Evolutionary conservation across 331 rosid species (phyloP), one percentile per base, ranked within the genome.

Genomic region (Malus hybrid): DNA sequence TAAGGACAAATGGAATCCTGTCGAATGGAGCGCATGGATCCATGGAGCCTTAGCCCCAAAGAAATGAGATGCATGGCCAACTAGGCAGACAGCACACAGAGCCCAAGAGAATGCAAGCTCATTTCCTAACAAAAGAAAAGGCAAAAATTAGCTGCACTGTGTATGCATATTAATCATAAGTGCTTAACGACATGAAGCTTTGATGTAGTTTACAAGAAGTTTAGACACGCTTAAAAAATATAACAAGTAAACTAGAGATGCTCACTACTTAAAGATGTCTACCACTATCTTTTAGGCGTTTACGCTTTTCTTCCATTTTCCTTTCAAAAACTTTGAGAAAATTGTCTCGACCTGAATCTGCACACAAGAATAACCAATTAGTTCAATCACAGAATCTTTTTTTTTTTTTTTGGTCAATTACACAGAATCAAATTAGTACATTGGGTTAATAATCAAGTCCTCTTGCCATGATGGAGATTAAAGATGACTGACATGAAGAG

Each of bases 51-150:
- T 90, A 10, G 91, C 89, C 65, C 93, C 96, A 82, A 92, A 78
- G 79, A 94, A 89, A 90, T 94, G 99, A 76, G 97, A 94, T 68
- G 89, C 69, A 77, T 94, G 99, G 42, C 99, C 99, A 76, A 92
- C 82, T 65, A 94, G 93, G 89, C 99, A 94, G 73, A 87, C 97
- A 56, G 97, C 96, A 80, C 99, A 94, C 36, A 94, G 80, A 71
- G 93, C 97, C 99, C 97, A 94, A 67, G 99, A 94, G 80, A 94
- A 88, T 71, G 91, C 97, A 83, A 92, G 91, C 75, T 94, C 93
- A 18, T 81, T 90, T 66, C 97, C 99, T 94, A 84, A 74, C 62
- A 83, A 69, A 64, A 44, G 73, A 60, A 85, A 60, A 82, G 74
- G 68, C 65, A 71, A 69, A 46, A 67, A 76, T 78, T 78, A 85